Evolutionary conservation across 2,329 filamentous ascomycete species (phyloP), one percentile per base, ranked within the genome.

Genomic region (Stemphylium beticola): DNA sequence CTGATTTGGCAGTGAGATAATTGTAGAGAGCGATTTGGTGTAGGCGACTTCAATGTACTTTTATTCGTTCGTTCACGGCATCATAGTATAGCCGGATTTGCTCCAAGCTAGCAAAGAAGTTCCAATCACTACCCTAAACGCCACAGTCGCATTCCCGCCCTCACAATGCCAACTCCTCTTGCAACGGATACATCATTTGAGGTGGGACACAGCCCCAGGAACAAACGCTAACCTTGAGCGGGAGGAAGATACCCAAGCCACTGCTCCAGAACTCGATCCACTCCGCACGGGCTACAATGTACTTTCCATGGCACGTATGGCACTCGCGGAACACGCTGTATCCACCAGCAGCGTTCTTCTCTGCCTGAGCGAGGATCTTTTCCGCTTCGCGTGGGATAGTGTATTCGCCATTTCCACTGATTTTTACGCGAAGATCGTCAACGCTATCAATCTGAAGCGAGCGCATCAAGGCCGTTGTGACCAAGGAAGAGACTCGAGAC

Each of bases 221-320:
- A 53, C 72, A 74, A 0, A 72, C 69, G 38, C 59, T 57, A 17
- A 70, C 56, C 40, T 60, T 64, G 29, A 71, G 55, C 0, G 69
- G 68, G 11, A 65, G 40, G 12, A 65, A 57, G 1, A 59, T 44
- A 5, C 31, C 53, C 6, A 31, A 33, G 3, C 36, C 31, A 2
- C 32, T 39, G 29, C 39, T 52, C 69, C 70, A 74, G 32, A 68
- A 71, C 42, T 74, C 71, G 4, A 73, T 48, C 72, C 71, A 74
- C 46, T 68, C 66, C 2, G 70, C 70, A 26, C 65, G 51, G 1
- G 69, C 50, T 3, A 72, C 55, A n/a, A 71, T 48, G 44, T 68
- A 74, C 7, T 64, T 45, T 17, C 62, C 66, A 10, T 57, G 60
- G 46, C 72, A 74, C 10, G 51, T 38, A 32, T 70, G 64, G 32